These are phyloP conservation scores for Halteria grandinella DNA, from an alignment of 73 alveolate genomes.

Conservation along the genomic window DNA sequence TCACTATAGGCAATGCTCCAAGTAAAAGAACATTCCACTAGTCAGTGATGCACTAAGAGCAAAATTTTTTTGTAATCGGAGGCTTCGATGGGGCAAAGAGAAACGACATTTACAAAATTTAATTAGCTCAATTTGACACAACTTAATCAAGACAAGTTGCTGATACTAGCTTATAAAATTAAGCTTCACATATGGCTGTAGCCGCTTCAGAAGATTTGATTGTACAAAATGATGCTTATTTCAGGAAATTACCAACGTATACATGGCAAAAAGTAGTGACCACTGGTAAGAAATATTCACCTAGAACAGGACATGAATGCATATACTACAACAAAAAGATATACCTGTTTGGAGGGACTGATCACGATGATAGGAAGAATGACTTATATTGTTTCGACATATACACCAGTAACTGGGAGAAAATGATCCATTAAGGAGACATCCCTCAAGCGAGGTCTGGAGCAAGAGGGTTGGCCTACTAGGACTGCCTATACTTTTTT, in stretches of 20 bases:
- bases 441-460: conserved; percentile 76
- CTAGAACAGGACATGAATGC: conserved; percentile 84
- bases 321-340: conserved; percentile 54
- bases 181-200: too few species aligned
- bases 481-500: conserved; percentile 58
- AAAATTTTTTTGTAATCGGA: conserved; percentile 70
- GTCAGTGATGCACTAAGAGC: conserved; percentile 27
- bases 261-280: conserved; percentile 46
- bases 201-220: conserved; percentile 1
- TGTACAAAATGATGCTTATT: conserved; percentile 24
- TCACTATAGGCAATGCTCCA: conserved; percentile 72
- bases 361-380: conserved; percentile 70
- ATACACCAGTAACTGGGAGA: conserved; percentile 58
- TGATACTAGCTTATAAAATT: too few species aligned
- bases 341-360: conserved; percentile 84
- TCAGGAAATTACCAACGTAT: conserved; percentile 11
- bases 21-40: conserved; percentile 80
- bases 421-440: conserved; percentile 46
- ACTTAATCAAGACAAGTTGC: too few species aligned
- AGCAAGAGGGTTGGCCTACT: conserved; percentile 65
- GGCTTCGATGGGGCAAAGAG: conserved; percentile 87
- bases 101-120: conserved; percentile 76
- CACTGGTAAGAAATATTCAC: conserved; percentile 47
- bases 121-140: too few species aligned
- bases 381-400: conserved; percentile 62